Evolutionary conservation across 331 rosid genomes (phyloP).

Genomic region (Ulmus americana): DNA sequence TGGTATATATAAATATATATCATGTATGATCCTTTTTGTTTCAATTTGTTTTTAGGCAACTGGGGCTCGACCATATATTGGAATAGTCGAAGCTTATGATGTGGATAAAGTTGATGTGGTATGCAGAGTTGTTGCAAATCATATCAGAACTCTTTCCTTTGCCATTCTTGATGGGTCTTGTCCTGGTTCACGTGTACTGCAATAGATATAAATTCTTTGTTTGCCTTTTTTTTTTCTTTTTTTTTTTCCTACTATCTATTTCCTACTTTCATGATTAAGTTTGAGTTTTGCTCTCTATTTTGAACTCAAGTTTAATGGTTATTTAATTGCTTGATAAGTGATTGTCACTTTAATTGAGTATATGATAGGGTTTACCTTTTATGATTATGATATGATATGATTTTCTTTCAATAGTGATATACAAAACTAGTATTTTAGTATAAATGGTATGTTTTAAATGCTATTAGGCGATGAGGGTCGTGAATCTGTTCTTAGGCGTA

Average conservation of each 20-base stretch:
- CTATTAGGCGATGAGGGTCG: too few relatives aligned
- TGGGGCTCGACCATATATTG: slow-evolving; percentile 70
- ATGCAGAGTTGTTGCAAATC: slow-evolving; percentile 22
- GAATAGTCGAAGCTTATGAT: slow-evolving; percentile 73
- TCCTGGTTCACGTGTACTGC: slow-evolving; percentile 46
- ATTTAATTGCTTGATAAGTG: too few relatives aligned
- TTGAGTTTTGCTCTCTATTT: too few relatives aligned
- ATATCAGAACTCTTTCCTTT: slow-evolving; percentile 79
- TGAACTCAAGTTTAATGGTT: too few relatives aligned
- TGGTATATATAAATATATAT: not conserved
- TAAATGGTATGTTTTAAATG: slow-evolving; percentile 38
- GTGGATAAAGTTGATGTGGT: slow-evolving; percentile 75
- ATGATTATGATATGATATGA: not conserved
- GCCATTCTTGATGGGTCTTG: slow-evolving; percentile 91
- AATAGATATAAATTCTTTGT: too few relatives aligned
- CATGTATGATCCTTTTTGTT: not conserved
- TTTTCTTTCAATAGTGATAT: not conserved
- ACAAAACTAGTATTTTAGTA: not conserved
- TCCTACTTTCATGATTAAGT: not conserved
- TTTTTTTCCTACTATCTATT: not conserved
- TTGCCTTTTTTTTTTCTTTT: not conserved
- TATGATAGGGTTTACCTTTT: too few relatives aligned
- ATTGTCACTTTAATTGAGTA: too few relatives aligned
- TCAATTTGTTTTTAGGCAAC: slow-evolving; percentile 53
- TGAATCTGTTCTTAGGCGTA: slow-evolving; percentile 49